Evolutionary conservation across 2,329 filamentous ascomycete genomes (phyloP), one percentile per base, ranked within the genome.

Genomic region (Talaromyces piceae): DNA sequence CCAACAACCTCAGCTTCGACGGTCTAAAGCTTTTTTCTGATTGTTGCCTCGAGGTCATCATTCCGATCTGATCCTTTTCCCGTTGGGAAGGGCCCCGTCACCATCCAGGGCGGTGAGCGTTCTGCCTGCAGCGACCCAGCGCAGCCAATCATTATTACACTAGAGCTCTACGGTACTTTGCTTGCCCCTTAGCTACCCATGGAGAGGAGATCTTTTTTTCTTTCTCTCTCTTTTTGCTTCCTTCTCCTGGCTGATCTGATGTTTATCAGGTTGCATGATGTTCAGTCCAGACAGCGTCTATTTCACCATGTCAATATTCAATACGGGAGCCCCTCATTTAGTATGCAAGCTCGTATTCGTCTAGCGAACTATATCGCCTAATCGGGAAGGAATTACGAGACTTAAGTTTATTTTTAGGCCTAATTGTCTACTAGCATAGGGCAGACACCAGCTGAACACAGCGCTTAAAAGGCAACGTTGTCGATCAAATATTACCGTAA

Each of bases 111-210:
- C 51, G 51, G 46, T 53, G 30, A 49, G 16, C 3, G 27, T 49
- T 49, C 41, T 49, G 47, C 47, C 51, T 39, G 37, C 5, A n/a
- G n/a, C n/a, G 28, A 9, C 27, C 13, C 43, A 26, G 11, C 22
- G 16, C 30, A 30, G 23, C 50, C 50, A 52, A 52, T 52, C 50
- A 48, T 8, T 33, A 31, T 4, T 25, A 16, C 16, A n/a, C n/a
- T n/a, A n/a, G n/a, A n/a, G n/a, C n/a, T n/a, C n/a, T n/a, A n/a
- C n/a, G n/a, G n/a, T n/a, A n/a, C n/a, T n/a, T n/a, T n/a, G n/a
- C n/a, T n/a, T n/a, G n/a, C n/a, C n/a, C n/a, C n/a, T n/a, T n/a
- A n/a, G n/a, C n/a, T n/a, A n/a, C n/a, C n/a, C n/a, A n/a, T n/a
- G n/a, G n/a, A n/a, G n/a, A n/a, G n/a, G n/a, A n/a, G n/a, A n/a